Conservation (phyloP, 495 filamentous ascomycete genomes). For the Aspergillus steynii region DNA sequence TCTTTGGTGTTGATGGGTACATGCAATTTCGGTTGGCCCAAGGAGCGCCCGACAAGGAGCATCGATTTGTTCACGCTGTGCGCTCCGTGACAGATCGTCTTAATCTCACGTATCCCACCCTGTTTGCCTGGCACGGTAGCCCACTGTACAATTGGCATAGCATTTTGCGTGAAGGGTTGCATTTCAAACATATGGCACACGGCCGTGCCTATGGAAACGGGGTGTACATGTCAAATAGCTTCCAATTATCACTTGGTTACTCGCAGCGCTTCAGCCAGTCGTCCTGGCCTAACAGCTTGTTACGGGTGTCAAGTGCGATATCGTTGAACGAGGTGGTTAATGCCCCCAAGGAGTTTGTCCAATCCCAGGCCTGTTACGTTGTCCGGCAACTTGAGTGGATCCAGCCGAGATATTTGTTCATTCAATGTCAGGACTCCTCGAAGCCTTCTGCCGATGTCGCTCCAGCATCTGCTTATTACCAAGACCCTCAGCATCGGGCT, state of each 20-base stretch:
- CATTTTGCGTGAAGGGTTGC: slow-evolving; percentile 79
- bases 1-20: slow-evolving; percentile 67
- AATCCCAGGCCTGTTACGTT: slow-evolving; percentile 61
- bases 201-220: slow-evolving; percentile 80
- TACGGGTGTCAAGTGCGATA: slow-evolving; percentile 61
- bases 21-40: slow-evolving; percentile 86
- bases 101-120: slow-evolving; percentile 55
- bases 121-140: slow-evolving; percentile 89
- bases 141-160: slow-evolving; percentile 80
- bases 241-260: slow-evolving; percentile 60
- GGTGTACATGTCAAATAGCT: slow-evolving; percentile 71
- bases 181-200: slow-evolving; percentile 61
- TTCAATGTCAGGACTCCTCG: slow-evolving; percentile 33
- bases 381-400: slow-evolving; percentile 83
- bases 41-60: slow-evolving; percentile 88
- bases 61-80: slow-evolving; percentile 70
- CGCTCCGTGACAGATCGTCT: slow-evolving; percentile 41
- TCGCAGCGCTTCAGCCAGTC: slow-evolving; percentile 3
- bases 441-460: slow-evolving; percentile 10
- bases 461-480: slow-evolving; percentile 44
- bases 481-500: slow-evolving; percentile 54
- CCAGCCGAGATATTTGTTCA: slow-evolving; percentile 85
- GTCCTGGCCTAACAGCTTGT: slow-evolving; percentile 64
- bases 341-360: slow-evolving; percentile 60
- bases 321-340: slow-evolving; percentile 90